A percentile compares a stretch with the other conserved stretches of the same genome.
These are phyloP conservation scores for Claviceps arundinis DNA, from an alignment of 2,329 filamentous ascomycete species.

Conservation along the genomic window DNA sequence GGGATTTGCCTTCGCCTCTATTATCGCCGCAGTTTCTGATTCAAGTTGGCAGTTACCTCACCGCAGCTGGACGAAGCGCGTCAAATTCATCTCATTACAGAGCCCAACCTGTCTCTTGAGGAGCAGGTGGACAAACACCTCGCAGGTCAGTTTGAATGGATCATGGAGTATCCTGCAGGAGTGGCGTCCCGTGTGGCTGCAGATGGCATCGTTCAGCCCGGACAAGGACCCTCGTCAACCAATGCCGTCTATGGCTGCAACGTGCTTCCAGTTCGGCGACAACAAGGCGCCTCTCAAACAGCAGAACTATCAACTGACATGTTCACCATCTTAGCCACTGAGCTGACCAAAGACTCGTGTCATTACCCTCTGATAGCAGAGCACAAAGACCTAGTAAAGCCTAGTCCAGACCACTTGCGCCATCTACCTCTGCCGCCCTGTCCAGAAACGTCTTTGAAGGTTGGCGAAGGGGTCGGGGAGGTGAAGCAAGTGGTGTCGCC, in stretches of 20 bases:
- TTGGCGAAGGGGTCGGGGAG: conserved; percentile 16
- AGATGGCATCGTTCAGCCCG: conserved; percentile 6
- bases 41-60: not conserved
- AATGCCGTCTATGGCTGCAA: conserved; percentile 36
- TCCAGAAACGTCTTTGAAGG: conserved; percentile 15
- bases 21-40: not conserved
- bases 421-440: conserved; percentile 11
- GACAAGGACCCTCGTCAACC: not conserved
- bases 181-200: conserved; percentile 11
- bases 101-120: not conserved
- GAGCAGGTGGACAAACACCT: conserved; percentile 27
- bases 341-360: conserved; percentile 18
- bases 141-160: conserved; percentile 37
- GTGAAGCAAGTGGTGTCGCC: conserved; percentile 22
- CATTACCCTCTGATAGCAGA: conserved; percentile 9
- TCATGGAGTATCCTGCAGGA: conserved; percentile 27
- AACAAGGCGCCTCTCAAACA: not conserved
- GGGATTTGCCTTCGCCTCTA: not conserved
- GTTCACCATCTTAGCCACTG: conserved; percentile 35
- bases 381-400: conserved; percentile 2
- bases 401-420: conserved; percentile 4
- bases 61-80: not conserved
- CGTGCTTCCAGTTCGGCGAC: conserved; percentile 20
- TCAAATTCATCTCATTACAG: not conserved
- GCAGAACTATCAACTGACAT: conserved; percentile 18